Evolutionary conservation across 2,329 filamentous ascomycete genomes (phyloP).

Genomic region (Stagonosporopsis cucurbitacearum): DNA sequence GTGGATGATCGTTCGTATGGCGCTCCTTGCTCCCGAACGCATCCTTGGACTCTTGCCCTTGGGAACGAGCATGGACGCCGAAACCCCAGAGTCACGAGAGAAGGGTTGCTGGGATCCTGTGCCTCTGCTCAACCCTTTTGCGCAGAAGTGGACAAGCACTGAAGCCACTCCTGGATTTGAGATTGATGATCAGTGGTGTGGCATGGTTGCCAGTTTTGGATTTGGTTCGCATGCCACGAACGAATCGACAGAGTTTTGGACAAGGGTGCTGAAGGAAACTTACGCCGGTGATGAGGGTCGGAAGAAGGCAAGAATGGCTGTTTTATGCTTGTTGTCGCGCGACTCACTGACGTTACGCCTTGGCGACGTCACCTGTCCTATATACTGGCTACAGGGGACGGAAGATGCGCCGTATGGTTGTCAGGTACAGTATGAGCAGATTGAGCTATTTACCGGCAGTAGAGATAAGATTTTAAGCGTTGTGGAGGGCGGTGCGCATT

Average conservation of each 20-base stretch:
- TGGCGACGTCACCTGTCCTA: conserved; percentile 56
- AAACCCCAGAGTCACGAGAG: conserved; percentile 52
- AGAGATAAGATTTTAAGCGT: conserved; percentile 13
- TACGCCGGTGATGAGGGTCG: conserved; percentile 59
- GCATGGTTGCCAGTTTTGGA: conserved; percentile 55
- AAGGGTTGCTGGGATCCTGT: conserved; percentile 58
- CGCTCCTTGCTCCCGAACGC: conserved; percentile 25
- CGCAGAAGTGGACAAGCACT: conserved; percentile 51
- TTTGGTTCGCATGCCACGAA: conserved; percentile 52
- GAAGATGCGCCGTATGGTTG: conserved; percentile 17
- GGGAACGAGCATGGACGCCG: conserved; percentile 60
- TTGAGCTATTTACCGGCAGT: conserved; percentile 13
- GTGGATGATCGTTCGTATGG: conserved; percentile 18
- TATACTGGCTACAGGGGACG: conserved; percentile 55
- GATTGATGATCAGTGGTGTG: conserved; percentile 52
- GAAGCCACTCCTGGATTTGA: conserved; percentile 51
- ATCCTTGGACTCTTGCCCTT: conserved; percentile 60
- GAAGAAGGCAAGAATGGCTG: conserved; percentile 54
- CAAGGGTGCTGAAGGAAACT: conserved; percentile 50
- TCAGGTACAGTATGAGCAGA: conserved; percentile 19
- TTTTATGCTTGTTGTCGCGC: conserved; percentile 55
- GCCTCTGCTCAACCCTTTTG: conserved; percentile 41
- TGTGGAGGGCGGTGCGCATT: conserved; percentile 19
- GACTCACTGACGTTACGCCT: conserved; percentile 56
- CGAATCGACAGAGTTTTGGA: conserved; percentile 54